These are phyloP conservation scores for Gillenia trifoliata DNA, from an alignment of 306 rosid species.

Conservation along the genomic window DNA sequence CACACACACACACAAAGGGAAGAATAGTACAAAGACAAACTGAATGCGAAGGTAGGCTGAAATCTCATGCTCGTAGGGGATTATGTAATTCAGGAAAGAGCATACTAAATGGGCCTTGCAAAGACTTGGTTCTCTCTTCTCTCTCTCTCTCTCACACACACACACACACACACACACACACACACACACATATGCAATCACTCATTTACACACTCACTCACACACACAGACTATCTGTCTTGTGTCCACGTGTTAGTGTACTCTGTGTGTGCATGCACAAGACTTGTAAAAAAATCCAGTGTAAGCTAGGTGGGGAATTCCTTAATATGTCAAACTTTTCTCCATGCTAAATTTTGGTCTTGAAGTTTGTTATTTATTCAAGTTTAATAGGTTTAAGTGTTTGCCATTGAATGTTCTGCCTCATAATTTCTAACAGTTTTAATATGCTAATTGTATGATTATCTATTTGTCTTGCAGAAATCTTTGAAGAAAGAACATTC, in stretches of 20 bases:
- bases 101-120: neutral
- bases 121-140: neutral
- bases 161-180: too few relatives aligned
- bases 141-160: neutral
- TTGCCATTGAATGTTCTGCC: neutral
- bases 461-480: slow-evolving; percentile 50
- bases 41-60: neutral
- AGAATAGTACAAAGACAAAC: neutral
- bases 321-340: neutral
- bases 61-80: neutral
- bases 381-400: neutral
- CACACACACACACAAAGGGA: neutral
- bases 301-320: neutral
- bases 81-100: neutral
- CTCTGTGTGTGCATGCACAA: neutral
- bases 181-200: too few relatives aligned
- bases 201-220: too few relatives aligned
- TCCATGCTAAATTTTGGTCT: neutral
- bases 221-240: neutral
- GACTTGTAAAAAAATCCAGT: neutral
- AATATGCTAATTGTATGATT: slow-evolving; percentile 12
- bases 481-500: slow-evolving; percentile 74
- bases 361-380: neutral
- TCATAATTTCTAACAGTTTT: slow-evolving; percentile 9
- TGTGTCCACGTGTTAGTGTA: neutral